Conservation (phyloP, 805 yeast genomes). For the Lipomyces yamanashiensis region DNA sequence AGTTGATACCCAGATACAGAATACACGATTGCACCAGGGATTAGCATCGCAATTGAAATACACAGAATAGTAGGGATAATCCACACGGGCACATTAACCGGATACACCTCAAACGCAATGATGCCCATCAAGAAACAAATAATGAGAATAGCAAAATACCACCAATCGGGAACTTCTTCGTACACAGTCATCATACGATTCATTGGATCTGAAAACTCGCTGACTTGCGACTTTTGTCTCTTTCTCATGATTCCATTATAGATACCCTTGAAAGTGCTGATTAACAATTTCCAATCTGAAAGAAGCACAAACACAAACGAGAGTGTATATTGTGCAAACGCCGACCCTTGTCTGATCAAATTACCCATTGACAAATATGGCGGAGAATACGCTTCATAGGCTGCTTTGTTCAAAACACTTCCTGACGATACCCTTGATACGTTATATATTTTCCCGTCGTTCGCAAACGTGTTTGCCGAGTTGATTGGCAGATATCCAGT, state of each 20-base stretch:
- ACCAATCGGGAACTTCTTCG: constrained; percentile 75
- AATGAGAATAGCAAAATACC: constrained; percentile 58
- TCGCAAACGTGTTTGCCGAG: constrained; percentile 54
- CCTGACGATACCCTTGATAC: constrained; percentile 54
- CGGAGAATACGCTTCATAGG: constrained; percentile 64
- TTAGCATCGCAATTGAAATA: constrained; percentile 58
- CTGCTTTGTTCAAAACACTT: constrained; percentile 51
- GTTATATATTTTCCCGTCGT: constrained; percentile 56
- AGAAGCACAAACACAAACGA: constrained; percentile 54
- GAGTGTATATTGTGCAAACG: constrained; percentile 57
- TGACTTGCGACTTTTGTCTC: neutral
- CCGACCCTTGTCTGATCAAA: constrained; percentile 57
- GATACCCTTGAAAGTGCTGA: constrained; percentile 1
- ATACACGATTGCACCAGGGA: constrained; percentile 65
- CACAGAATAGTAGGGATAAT: constrained; percentile 61
- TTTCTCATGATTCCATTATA: constrained; percentile 32
- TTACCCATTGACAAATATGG: constrained; percentile 58
- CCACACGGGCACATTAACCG: constrained; percentile 62
- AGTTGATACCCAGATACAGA: constrained; percentile 65
- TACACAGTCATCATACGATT: constrained; percentile 60
- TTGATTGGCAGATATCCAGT: constrained; percentile 59
- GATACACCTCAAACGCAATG: constrained; percentile 49
- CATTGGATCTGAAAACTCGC: constrained; percentile 38
- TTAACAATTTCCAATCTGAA: constrained; percentile 44
- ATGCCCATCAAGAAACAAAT: constrained; percentile 45